Evolutionary conservation across 257 asterid genomes (phyloP), one percentile per base, ranked within the genome.

Genomic region (Nicotiana obtusifolia): DNA sequence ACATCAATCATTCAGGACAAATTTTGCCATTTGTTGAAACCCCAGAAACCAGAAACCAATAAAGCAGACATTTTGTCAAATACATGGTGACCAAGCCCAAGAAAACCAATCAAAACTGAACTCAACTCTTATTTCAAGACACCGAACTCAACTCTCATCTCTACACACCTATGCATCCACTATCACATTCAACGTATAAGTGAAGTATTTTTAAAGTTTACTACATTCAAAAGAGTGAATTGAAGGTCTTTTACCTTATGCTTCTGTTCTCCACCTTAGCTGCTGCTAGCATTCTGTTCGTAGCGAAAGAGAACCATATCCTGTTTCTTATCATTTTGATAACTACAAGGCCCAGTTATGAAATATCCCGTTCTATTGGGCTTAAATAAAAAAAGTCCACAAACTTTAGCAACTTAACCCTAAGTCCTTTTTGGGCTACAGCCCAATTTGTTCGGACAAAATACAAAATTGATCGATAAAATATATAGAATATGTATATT

Each of bases 21-120:
- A 68, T 10, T 35, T 35, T 37, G 5, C 37, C 80, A 37, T 77
- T 16, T 60, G 53, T 68, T 49, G 59, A 19, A 35, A n/a, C 61
- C 68, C 71, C 17, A 67, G 49, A 41, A 11, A 35, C 69, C 7
- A 83, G 56, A 53, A 20, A 7, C 10, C 2, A 13, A 5, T 16
- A 3, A 78, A 8, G 9, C 67, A 28, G 89, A 81, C 93, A 91
- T 87, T 88, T 71, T 59, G 73, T 86, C 95, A 76, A 89, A 87
- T 90, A 86, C 11, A 65, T 87, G 53, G 80, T 82, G 37, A 59
- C 4, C 91, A 81, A 31, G 22, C 24, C 8, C 22, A 77, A 5
- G 31, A 82, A 28, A 57, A 57, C 80, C 11, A 54, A 54, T 31
- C 7, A 26, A 17, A 37, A 64, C n/a, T 5, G 5, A n/a, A 5